Base-by-base conservation (phyloP, 83 land plant genomes). In the Larix sibirica region DNA sequence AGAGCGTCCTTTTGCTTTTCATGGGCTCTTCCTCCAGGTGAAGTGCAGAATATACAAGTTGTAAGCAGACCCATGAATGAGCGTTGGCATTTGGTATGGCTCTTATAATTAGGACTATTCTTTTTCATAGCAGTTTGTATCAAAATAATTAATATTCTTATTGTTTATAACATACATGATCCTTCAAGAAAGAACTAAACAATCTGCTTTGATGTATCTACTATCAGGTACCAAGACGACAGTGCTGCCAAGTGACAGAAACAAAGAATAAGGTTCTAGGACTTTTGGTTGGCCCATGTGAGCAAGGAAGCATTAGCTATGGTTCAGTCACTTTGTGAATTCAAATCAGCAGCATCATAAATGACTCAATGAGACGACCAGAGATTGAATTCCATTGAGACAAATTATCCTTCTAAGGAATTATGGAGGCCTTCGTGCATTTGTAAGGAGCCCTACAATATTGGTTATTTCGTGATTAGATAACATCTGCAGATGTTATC, bases 81-180 rank as follows among this genome's bases (percentile, higher is more conserved):
- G 75, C 84, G 79, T 59, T 90, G 94, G 94, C 87, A 85, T 84
- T 71, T 82, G 94, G 94, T 92, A 81, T 23, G 91, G 81, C 59
- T 59, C 6, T 62, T 60, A 66, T 74, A 24, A 20, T 13, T 23
- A 74, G 21, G 14, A 47, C 60, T 24, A 38, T 2, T 20, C 36
- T 24, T 73, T 62, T 21, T 31, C 9, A 74, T 40, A 23, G 13
- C 7, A 77, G 26, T 16, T 58, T 24, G 62, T 9, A 14, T 24
- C 7, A 56, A 26, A 24, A 59, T 54, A 26, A 13, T 31, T 64
- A 20, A 8, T 80, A 6, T 31, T 80, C 4, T 80, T n/a, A 36
- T 28, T 33, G 9, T 36, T 64, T 36, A 59, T 44, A 67, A 62
- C 50, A 70, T 56, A 38, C 31, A 1, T 54, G 4, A 60, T 68